Percentiles rank a stretch among this genome's conserved stretches.
Conservation (phyloP, 371 early-diverging fungal genomes). For the Rhizopus sp. region DNA sequence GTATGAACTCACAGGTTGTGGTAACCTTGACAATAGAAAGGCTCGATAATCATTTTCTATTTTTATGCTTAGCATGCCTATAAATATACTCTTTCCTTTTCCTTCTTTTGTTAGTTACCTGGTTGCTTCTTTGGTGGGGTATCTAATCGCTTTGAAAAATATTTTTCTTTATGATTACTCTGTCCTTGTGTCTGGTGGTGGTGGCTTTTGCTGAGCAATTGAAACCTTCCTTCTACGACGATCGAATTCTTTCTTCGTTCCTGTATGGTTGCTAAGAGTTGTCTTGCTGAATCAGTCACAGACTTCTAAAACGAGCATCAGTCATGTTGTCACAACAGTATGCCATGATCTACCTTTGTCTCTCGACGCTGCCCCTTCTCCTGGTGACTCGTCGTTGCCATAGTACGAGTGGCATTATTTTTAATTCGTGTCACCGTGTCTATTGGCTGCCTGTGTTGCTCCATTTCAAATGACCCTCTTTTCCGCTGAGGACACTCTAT, state of each 20-base stretch:
- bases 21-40: neutral
- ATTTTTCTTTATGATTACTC: neutral
- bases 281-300: constrained; percentile 23
- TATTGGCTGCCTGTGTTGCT: too few species aligned
- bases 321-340: too few species aligned
- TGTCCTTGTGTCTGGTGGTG: constrained; percentile 1
- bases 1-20: neutral
- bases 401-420: too few species aligned
- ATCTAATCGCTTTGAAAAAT: constrained; percentile 5
- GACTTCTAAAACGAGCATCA: too few species aligned
- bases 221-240: constrained; percentile 3
- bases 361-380: too few species aligned
- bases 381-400: too few species aligned
- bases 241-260: constrained; percentile 20
- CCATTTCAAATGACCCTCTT: neutral
- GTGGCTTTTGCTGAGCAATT: neutral
- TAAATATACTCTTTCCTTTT: neutral
- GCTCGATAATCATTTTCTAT: neutral
- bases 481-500: neutral
- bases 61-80: too few species aligned
- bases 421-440: too few species aligned
- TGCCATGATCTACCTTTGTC: too few species aligned
- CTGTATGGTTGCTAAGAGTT: constrained; percentile 18
- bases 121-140: neutral
- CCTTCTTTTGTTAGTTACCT: neutral